Evolutionary conservation across 345 rosid species (phyloP).

Genomic region (Euphorbia tirucalli): DNA sequence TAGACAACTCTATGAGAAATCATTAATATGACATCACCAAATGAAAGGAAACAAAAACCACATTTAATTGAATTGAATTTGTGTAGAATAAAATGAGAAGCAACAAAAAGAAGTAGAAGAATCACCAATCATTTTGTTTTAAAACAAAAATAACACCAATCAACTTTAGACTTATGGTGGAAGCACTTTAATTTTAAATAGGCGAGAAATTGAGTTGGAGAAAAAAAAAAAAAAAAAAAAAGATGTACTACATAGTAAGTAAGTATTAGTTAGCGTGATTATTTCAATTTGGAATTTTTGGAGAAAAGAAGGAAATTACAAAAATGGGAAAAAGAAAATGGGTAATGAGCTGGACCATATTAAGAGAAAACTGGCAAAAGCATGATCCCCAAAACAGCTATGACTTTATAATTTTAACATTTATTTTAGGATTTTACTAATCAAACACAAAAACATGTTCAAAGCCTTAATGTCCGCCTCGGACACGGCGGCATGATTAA

Average conservation of each 20-base stretch:
- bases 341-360: slow-evolving; percentile 24
- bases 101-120: too few species aligned
- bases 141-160: not conserved
- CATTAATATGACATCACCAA: too few species aligned
- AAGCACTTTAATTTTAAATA: not conserved
- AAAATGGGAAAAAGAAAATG: not conserved
- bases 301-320: not conserved
- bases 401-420: too few species aligned
- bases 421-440: too few species aligned
- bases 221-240: not conserved
- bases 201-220: not conserved
- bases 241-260: too few species aligned
- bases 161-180: not conserved
- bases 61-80: too few species aligned
- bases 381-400: slow-evolving; percentile 21
- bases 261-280: too few species aligned
- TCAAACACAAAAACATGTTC: slow-evolving; percentile 3
- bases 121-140: too few species aligned
- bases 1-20: too few species aligned
- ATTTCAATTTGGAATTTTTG: too few species aligned
- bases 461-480: slow-evolving; percentile 34
- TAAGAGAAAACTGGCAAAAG: slow-evolving; percentile 1
- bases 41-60: too few species aligned
- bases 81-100: too few species aligned
- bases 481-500: slow-evolving; percentile 16